Conservation (phyloP, 441 rosid species). For the Adansonia rubrostipa region DNA sequence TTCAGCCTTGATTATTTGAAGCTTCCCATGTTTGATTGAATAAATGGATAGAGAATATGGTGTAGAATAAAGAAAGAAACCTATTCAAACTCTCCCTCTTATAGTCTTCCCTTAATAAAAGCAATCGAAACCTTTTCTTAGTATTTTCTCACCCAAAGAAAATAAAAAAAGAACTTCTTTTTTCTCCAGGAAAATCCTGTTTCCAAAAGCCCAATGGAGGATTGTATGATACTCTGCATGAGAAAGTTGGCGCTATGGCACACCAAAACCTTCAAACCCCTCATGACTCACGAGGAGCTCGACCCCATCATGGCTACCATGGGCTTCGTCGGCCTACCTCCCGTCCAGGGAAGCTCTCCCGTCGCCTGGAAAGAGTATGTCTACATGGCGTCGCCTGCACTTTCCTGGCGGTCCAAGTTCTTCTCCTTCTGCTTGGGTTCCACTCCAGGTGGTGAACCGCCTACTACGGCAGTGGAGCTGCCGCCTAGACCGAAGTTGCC, state of each 20-base stretch:
- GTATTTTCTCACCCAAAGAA: neutral
- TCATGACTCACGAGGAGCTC: conserved; percentile 62
- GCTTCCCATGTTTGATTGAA: too few relatives aligned
- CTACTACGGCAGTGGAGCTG: conserved; percentile 22
- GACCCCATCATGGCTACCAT: conserved; percentile 38
- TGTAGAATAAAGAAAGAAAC: neutral
- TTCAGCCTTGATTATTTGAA: too few relatives aligned
- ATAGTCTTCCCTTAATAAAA: neutral
- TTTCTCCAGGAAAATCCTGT: neutral
- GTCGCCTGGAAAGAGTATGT: conserved; percentile 51
- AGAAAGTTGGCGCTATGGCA: conserved; percentile 61
- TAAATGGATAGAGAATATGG: too few relatives aligned
- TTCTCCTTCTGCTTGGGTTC: neutral
- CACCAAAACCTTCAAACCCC: conserved; percentile 58
- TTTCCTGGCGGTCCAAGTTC: conserved; percentile 18
- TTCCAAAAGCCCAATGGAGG: conserved; percentile 25
- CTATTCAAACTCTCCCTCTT: neutral
- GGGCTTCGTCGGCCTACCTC: conserved; percentile 42
- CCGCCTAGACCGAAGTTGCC: conserved; percentile 51
- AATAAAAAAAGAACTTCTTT: neutral
- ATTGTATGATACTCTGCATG: conserved; percentile 44
- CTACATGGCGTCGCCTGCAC: conserved; percentile 25
- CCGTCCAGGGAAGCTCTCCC: conserved; percentile 16
- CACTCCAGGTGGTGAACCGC: conserved; percentile 12
- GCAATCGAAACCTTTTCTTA: neutral